Conservation (phyloP, 2,329 filamentous ascomycete species). For the Hymenoscyphus salicellus region DNA sequence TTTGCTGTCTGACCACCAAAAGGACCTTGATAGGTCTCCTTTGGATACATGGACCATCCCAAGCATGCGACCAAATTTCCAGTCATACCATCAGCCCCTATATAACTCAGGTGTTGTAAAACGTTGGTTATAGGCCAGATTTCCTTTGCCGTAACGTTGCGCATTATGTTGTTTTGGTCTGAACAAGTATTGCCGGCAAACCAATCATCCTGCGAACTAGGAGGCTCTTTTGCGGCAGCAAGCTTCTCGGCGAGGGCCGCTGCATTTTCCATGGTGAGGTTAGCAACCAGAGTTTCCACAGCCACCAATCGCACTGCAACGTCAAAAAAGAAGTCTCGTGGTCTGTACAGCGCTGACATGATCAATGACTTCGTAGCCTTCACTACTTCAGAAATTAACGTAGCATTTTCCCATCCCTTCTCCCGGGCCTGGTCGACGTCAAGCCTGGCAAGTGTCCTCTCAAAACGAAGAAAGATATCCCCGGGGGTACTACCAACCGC, state of each 20-base stretch:
- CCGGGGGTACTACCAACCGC: conserved; percentile 18
- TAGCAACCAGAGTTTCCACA: not conserved
- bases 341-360: not conserved
- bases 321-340: not conserved
- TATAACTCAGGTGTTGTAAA: not conserved
- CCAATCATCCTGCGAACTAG: not conserved
- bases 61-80: not conserved
- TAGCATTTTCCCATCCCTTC: not conserved
- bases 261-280: not conserved
- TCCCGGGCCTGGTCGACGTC: not conserved
- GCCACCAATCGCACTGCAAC: not conserved
- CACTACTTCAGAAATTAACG: not conserved
- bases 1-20: conserved; percentile 33
- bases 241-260: not conserved
- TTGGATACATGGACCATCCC: not conserved
- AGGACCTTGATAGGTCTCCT: conserved; percentile 12
- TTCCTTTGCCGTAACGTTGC: not conserved
- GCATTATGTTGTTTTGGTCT: not conserved
- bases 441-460: not conserved
- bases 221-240: not conserved
- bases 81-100: not conserved
- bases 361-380: not conserved
- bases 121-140: not conserved
- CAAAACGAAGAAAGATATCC: conserved; percentile 22
- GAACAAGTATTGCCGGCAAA: not conserved